phyloP scores from a whole-genome alignment of 192 early-diverging fungal genomes.

The Podila epicladia region DNA sequence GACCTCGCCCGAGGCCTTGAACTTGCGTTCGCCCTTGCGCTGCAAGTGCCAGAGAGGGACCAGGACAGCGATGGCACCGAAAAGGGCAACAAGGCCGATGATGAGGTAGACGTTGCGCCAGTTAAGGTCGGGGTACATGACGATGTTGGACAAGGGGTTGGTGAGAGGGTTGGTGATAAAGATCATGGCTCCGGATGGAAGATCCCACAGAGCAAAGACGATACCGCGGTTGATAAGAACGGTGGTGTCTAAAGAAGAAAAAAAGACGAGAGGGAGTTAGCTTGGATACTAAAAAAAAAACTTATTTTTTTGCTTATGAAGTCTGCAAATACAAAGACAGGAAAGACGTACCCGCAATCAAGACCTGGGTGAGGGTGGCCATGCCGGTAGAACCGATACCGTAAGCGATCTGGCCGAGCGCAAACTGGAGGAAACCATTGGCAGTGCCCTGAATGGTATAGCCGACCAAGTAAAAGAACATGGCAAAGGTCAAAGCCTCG shows the following conservation, averaged over 20 bases:
- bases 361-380: constrained; percentile 34
- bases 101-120: constrained; percentile 42
- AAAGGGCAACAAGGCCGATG: constrained; percentile 10
- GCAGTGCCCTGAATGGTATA: constrained; percentile 41
- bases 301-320: neutral
- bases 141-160: constrained; percentile 13
- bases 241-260: constrained; percentile 23
- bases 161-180: constrained; percentile 17
- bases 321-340: neutral
- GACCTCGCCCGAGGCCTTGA: neutral
- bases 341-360: constrained; percentile 43
- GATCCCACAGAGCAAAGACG: constrained; percentile 36
- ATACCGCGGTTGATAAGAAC: constrained; percentile 42
- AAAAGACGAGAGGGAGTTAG: neutral
- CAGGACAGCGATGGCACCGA: constrained; percentile 31
- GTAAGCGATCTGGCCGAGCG: constrained; percentile 33
- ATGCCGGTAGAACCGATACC: constrained; percentile 42
- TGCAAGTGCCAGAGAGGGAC: constrained; percentile 44
- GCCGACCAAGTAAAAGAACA: constrained; percentile 42
- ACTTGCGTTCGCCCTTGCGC: constrained; percentile 10
- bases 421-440: constrained; percentile 18
- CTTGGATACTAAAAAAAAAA: too few species aligned
- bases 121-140: neutral
- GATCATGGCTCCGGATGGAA: constrained; percentile 28
- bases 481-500: constrained; percentile 39